Evolutionary conservation across 2,329 filamentous ascomycete species (phyloP), one percentile per base, ranked within the genome.

Genomic region (Chaetomiaceae sp.): DNA sequence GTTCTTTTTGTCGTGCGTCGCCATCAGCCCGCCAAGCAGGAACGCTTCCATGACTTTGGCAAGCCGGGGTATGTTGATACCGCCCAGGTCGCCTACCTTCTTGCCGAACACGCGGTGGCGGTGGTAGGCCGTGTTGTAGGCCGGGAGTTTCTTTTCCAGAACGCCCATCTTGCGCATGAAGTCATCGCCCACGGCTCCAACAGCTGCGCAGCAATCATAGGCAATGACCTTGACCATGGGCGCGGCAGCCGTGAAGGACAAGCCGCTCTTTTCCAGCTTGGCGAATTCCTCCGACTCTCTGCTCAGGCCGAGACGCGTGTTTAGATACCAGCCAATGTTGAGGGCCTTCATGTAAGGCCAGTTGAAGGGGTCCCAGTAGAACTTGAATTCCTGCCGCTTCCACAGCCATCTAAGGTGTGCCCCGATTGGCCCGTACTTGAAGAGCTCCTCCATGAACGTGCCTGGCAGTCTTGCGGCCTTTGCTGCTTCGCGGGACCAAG

Each of bases 301-400:
- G 5, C 9, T 14, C 16, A 57, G 33, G 9, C 40, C 44, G 5
- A 57, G 54, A 7, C 57, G 57, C 0, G 54, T 59, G 6, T 23
- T 47, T 9, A 55, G 37, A 29, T 57, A 57, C 57, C 57, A 59
- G 3, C 13, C 23, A 14, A 25, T 5, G 27, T 53, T 16, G 37
- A 59, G 52, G 4, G 32, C 29, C 3, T 33, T 21, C 44, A 51
- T 33, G 18, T 32, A 57, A 18, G 51, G 57, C 25, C 43, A 48
- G 46, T 59, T 54, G 41, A 32, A 37, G 4, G 57, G 51, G 16
- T 59, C 57, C 51, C 54, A 59, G 45, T 48, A 59, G 37, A 57
- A 59, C 38, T 59, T 59, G 57, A 59, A 57, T 21, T 59, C 57
- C 33, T 55, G 54, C 8, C 57, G 54, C 38, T 40, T 25, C 43